A percentile compares a stretch with the other conserved stretches of the same genome.
These are phyloP conservation scores for Ramaria sp. DNA, from an alignment of 768 basidiomycete species.

Conservation along the genomic window DNA sequence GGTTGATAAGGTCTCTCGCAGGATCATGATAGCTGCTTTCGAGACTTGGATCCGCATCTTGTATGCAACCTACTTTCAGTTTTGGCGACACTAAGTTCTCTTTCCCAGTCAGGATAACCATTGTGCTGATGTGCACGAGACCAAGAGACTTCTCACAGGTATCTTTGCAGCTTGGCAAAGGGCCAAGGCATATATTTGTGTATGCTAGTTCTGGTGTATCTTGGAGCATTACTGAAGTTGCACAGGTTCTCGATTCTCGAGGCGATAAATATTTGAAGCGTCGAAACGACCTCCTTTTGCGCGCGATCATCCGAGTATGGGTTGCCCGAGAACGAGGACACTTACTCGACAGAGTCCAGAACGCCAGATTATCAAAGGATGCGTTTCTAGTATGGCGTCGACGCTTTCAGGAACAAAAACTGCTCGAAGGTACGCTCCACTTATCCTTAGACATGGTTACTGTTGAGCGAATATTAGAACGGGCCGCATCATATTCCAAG, in stretches of 20 bases:
- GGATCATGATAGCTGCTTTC: conserved; percentile 40
- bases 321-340: conserved; percentile 54
- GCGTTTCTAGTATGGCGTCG: conserved; percentile 42
- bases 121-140: conserved; percentile 33
- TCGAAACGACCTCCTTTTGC: conserved; percentile 47
- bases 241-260: conserved; percentile 43
- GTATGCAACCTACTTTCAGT: conserved; percentile 27
- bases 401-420: conserved; percentile 28
- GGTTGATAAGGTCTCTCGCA: conserved; percentile 14
- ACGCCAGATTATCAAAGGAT: conserved; percentile 32
- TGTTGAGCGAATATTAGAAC: conserved; percentile 30
- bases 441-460: background rate
- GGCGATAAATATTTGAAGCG: conserved; percentile 46
- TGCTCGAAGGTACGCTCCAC: conserved; percentile 30
- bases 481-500: conserved; percentile 6
- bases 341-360: conserved; percentile 43
- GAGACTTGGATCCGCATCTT: conserved; percentile 45
- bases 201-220: background rate
- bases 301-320: conserved; percentile 54
- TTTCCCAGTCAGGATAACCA: conserved; percentile 32
- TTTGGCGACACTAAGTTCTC: background rate
- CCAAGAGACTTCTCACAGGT: conserved; percentile 32
- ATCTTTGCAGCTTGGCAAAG: conserved; percentile 46
- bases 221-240: conserved; percentile 1
- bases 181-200: conserved; percentile 31